A percentile compares a stretch with the other conserved stretches of the same genome.
Conservation (phyloP, 176 grass and related monocot genomes). For the Leersia perrieri region DNA sequence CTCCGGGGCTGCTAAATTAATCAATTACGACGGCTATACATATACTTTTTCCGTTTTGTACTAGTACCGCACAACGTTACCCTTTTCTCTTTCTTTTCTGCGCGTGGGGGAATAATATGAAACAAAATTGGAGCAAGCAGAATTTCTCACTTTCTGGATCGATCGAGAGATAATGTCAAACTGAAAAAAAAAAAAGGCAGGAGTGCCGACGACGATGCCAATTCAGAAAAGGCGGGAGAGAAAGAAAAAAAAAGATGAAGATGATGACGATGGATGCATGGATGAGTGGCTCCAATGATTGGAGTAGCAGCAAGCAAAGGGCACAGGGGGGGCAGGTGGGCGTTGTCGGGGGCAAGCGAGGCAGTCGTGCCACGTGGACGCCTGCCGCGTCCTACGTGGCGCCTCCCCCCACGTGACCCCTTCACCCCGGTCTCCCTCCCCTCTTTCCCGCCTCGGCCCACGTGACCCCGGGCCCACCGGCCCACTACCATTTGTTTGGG, state of each 20-base stretch:
- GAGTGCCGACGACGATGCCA: too few species aligned
- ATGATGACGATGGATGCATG: background rate
- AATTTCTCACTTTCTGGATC: background rate
- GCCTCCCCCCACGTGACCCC: background rate
- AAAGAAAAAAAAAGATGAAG: background rate
- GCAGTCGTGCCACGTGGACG: constrained; percentile 29
- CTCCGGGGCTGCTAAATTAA: too few species aligned
- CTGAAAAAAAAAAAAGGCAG: too few species aligned
- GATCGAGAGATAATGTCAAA: background rate
- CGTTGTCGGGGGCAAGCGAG: background rate
- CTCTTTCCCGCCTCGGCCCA: constrained; percentile 16
- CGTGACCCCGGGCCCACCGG: constrained; percentile 10
- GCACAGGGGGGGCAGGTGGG: too few species aligned
- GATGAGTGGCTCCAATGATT: background rate
- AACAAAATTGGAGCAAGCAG: background rate
- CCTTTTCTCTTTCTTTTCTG: background rate
- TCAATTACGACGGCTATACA: too few species aligned
- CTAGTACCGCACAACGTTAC: too few species aligned
- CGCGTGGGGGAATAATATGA: too few species aligned
- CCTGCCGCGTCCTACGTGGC: constrained; percentile 6
- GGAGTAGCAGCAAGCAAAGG: background rate
- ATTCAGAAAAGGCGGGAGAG: too few species aligned
- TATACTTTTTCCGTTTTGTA: too few species aligned
- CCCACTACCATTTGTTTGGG: background rate
- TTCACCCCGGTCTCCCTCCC: constrained; percentile 25